Evolutionary conservation across 805 yeast genomes (phyloP).

Genomic region (Huiozyma sinensis): DNA sequence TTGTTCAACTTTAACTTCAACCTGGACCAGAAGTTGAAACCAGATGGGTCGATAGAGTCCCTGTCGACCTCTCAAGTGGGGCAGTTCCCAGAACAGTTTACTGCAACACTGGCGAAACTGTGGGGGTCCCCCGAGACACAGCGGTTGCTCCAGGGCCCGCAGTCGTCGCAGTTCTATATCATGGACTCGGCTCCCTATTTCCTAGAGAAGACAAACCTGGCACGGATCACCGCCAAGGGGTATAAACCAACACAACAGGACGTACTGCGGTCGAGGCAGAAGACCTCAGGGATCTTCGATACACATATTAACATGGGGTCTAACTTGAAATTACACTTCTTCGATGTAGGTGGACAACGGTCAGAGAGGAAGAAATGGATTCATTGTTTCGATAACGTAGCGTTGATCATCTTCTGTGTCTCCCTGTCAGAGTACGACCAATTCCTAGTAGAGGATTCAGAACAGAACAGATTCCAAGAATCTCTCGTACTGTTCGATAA

Average conservation of each 20-base stretch:
- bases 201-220: conserved; percentile 42
- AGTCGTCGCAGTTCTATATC: conserved; percentile 63
- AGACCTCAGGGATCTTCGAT: conserved; percentile 87
- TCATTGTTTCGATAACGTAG: conserved; percentile 89
- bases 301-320: conserved; percentile 67
- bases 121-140: conserved; percentile 51
- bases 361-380: conserved; percentile 96
- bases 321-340: conserved; percentile 45
- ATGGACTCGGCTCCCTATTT: conserved; percentile 81
- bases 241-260: conserved; percentile 71
- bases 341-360: conserved; percentile 93
- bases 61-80: conserved; percentile 1
- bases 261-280: conserved; percentile 76
- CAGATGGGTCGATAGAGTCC: conserved; percentile 1
- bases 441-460: conserved; percentile 61
- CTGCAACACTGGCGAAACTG: conserved; percentile 38
- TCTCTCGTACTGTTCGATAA: conserved; percentile 79
- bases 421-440: conserved; percentile 89
- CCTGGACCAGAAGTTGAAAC: background rate
- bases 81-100: conserved; percentile 38
- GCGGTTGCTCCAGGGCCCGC: conserved; percentile 40
- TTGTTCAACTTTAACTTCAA: conserved; percentile 4
- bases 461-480: conserved; percentile 72
- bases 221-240: conserved; percentile 37
- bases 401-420: conserved; percentile 81